A percentile compares a stretch with the other conserved stretches of the same genome.
These are phyloP conservation scores for Sphaerulina vaccinii DNA, from an alignment of 2,329 filamentous ascomycete genomes.

Conservation along the genomic window DNA sequence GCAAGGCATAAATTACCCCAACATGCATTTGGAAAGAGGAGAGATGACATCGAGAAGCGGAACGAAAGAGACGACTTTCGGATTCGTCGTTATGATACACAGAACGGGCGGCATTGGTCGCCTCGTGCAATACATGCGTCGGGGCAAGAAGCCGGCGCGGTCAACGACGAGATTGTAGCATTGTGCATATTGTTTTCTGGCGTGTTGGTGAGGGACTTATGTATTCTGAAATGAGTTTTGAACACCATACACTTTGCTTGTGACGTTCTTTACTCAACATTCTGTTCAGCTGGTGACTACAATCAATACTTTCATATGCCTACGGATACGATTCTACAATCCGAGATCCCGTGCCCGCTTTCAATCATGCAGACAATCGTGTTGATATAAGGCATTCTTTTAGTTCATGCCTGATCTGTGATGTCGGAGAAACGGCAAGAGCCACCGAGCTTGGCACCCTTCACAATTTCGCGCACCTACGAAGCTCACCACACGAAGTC, in stretches of 20 bases:
- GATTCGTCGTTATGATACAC: conserved; percentile 20
- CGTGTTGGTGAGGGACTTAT: conserved; percentile 25
- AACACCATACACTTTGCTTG: conserved; percentile 13
- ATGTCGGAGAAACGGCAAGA: background rate
- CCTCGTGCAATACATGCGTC: conserved; percentile 15
- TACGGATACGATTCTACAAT: background rate
- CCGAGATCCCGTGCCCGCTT: background rate
- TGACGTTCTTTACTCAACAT: no score
- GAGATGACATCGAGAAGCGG: conserved; percentile 9
- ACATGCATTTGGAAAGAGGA: conserved; percentile 7
- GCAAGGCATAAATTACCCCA: conserved; percentile 14
- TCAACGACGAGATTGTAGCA: conserved; percentile 25
- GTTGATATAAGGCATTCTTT: background rate
- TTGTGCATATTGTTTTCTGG: conserved; percentile 28
- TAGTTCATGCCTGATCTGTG: background rate
- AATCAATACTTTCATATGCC: background rate
- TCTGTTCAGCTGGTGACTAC: no score
- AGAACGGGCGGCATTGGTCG: conserved; percentile 22
- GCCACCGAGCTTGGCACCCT: conserved; percentile 8
- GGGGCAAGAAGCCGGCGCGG: conserved; percentile 15
- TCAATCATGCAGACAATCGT: background rate
- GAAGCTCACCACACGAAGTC: conserved; percentile 2
- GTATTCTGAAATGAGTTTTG: conserved; percentile 25
- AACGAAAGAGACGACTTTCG: conserved; percentile 19
- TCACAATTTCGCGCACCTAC: background rate